phyloP scores from a whole-genome alignment of 164 flowering plant genomes.

The Macadamia integrifolia region DNA sequence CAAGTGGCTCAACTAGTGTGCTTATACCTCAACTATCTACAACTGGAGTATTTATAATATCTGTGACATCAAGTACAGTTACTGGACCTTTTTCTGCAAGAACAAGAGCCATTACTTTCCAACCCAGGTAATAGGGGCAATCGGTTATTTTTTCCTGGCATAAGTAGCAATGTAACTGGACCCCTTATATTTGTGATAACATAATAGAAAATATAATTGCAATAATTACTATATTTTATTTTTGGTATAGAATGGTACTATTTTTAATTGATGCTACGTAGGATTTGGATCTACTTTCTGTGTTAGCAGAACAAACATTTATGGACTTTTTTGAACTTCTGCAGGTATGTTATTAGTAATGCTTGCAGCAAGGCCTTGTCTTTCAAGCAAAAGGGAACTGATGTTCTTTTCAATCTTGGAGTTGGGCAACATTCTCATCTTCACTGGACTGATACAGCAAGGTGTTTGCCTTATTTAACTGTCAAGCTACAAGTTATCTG shows the following conservation, averaged over 20 bases:
- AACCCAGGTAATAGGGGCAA: constrained; percentile 58
- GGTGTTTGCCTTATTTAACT: constrained; percentile 30
- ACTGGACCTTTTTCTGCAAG: constrained; percentile 57
- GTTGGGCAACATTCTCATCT: constrained; percentile 75
- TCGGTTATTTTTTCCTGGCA: not conserved
- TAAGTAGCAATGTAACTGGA: not conserved
- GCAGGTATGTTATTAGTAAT: constrained; percentile 90
- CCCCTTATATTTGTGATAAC: not conserved
- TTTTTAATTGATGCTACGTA: not conserved
- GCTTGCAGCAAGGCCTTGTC: constrained; percentile 71
- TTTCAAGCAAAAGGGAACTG: constrained; percentile 90
- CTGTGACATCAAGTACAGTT: constrained; percentile 63
- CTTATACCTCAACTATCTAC: constrained; percentile 57
- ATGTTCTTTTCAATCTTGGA: constrained; percentile 39
- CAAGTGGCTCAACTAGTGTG: constrained; percentile 73
- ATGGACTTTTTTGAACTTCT: constrained; percentile 5
- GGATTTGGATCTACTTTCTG: not conserved
- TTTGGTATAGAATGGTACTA: not conserved
- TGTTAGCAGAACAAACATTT: not conserved
- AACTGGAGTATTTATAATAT: constrained; percentile 51
- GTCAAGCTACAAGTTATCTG: not conserved
- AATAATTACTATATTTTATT: not conserved
- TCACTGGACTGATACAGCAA: constrained; percentile 71
- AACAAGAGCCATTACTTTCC: constrained; percentile 74
- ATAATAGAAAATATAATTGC: not conserved